Evolutionary conservation across 1,284 basidiomycete genomes (phyloP).

Genomic region (Austroboletus novae-zelandiae): DNA sequence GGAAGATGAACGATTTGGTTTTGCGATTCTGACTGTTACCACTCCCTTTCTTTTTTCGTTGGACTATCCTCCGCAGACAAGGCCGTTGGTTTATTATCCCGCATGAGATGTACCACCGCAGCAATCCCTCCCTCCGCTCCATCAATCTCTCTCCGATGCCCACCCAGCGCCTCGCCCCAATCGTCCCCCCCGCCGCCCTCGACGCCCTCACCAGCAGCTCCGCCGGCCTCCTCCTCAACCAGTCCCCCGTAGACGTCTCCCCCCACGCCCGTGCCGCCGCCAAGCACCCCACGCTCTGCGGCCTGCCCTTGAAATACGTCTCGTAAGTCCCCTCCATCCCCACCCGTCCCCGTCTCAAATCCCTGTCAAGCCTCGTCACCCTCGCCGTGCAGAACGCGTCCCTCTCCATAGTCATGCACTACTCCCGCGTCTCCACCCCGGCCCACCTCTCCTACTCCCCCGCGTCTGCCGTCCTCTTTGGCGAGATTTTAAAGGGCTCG

Average conservation of each 20-base stretch:
- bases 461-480: conserved; percentile 89
- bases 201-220: conserved; percentile 32
- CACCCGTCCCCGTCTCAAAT: background rate
- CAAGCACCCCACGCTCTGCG: conserved; percentile 43
- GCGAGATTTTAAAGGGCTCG: conserved; percentile 89
- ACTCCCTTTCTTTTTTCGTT: too few species aligned
- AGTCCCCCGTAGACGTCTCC: conserved; percentile 29
- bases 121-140: conserved; percentile 39
- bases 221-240: conserved; percentile 33
- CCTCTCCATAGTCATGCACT: conserved; percentile 96
- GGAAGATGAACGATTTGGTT: too few species aligned
- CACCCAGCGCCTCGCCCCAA: conserved; percentile 33
- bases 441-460: conserved; percentile 82
- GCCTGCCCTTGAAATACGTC: conserved; percentile 60
- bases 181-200: conserved; percentile 35
- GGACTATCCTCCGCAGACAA: too few species aligned
- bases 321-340: conserved; percentile 44
- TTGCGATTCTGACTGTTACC: background rate
- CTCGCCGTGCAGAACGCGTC: conserved; percentile 95
- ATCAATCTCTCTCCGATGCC: conserved; percentile 24
- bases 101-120: conserved; percentile 42
- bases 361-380: conserved; percentile 72
- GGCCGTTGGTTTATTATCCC: too few species aligned
- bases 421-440: conserved; percentile 85
- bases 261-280: conserved; percentile 25